These are phyloP conservation scores for Agaricales sp. DNA, from an alignment of 1,284 basidiomycete species.

Conservation along the genomic window DNA sequence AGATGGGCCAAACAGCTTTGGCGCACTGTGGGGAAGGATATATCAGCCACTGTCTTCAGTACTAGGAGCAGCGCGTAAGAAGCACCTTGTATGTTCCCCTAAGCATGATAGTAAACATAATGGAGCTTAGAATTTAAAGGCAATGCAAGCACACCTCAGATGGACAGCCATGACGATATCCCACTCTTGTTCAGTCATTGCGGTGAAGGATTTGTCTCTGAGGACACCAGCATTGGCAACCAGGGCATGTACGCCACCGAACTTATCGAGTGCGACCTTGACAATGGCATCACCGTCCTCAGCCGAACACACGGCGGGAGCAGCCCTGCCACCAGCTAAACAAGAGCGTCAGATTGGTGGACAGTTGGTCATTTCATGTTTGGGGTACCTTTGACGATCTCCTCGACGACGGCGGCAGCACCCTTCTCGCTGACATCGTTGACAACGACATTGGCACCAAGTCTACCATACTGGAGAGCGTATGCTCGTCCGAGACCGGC, in stretches of 20 bases:
- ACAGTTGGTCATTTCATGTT: too few species aligned
- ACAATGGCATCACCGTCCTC: constrained; percentile 90
- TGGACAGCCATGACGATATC: constrained; percentile 87
- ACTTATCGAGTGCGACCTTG: constrained; percentile 80
- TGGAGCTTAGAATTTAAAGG: constrained; percentile 2
- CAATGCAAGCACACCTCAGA: constrained; percentile 42
- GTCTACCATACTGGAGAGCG: constrained; percentile 81
- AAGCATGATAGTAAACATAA: constrained; percentile 9
- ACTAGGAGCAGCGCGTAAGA: not conserved
- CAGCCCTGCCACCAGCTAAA: constrained; percentile 82
- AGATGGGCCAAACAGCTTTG: constrained; percentile 95
- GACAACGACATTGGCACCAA: constrained; percentile 94
- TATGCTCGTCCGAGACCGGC: constrained; percentile 90
- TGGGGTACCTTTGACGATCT: constrained; percentile 65
- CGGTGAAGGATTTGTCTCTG: constrained; percentile 84
- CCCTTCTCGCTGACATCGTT: constrained; percentile 91
- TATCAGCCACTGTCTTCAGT: not conserved
- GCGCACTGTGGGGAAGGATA: constrained; percentile 45
- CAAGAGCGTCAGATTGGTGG: constrained; percentile 5
- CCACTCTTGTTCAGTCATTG: constrained; percentile 92
- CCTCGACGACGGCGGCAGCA: constrained; percentile 78
- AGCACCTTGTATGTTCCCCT: constrained; percentile 62
- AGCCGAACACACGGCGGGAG: constrained; percentile 77
- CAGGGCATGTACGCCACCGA: constrained; percentile 83
- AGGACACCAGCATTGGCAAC: constrained; percentile 95